Evolutionary conservation across 495 filamentous ascomycete species (phyloP).

Genomic region (Lasiosphaeria hispida): DNA sequence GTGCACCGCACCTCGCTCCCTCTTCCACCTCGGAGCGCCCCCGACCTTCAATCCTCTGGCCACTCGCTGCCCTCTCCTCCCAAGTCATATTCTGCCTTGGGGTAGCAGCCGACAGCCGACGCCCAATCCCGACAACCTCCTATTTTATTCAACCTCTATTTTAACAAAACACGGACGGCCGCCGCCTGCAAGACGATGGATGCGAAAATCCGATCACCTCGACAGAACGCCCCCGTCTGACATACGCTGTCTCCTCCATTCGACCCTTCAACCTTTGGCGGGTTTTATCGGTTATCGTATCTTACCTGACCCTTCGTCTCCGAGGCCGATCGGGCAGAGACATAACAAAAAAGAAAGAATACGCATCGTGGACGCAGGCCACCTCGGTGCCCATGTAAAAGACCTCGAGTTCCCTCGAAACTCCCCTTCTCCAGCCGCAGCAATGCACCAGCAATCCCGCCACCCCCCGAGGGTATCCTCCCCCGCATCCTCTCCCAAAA

Average conservation of each 20-base stretch:
- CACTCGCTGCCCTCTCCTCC: background rate
- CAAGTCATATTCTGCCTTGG: conserved; percentile 21
- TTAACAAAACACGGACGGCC: background rate
- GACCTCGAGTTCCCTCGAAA: conserved; percentile 3
- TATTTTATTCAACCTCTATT: conserved; percentile 5
- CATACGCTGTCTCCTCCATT: background rate
- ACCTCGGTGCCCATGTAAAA: conserved; percentile 24
- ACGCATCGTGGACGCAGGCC: background rate
- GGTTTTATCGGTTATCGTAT: background rate
- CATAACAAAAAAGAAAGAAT: background rate
- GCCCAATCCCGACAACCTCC: conserved; percentile 5
- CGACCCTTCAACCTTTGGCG: background rate
- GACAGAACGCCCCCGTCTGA: conserved; percentile 16
- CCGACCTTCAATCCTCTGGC: background rate
- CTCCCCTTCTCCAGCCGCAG: conserved; percentile 13
- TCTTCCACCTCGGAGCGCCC: background rate
- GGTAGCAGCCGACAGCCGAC: conserved; percentile 5
- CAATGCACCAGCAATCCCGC: conserved; percentile 84
- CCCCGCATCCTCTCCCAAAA: conserved; percentile 62
- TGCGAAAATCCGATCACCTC: conserved; percentile 23
- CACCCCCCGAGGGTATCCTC: conserved; percentile 63
- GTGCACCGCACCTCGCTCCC: background rate
- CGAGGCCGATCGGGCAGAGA: too few species aligned
- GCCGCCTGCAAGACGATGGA: conserved; percentile 25
- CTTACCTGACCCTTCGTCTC: background rate